Evolutionary conservation across 495 filamentous ascomycete species (phyloP).

Genomic region (Penicillium soppii): DNA sequence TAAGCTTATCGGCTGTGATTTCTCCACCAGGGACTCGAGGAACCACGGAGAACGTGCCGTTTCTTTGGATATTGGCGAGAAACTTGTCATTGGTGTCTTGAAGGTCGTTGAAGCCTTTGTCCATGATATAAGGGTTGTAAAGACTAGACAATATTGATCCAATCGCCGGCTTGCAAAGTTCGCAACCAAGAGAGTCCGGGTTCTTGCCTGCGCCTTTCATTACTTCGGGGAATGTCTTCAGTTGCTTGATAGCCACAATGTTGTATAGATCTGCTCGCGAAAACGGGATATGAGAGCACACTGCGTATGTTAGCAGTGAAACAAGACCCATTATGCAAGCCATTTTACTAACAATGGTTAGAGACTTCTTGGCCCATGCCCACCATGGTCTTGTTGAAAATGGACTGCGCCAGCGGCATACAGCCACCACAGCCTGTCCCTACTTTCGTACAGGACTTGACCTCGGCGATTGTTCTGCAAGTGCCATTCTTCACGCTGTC

Average conservation of each 20-base stretch:
- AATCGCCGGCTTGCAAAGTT: constrained; percentile 85
- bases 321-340: not conserved
- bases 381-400: constrained; percentile 91
- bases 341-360: constrained; percentile 59
- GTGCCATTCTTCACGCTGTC: constrained; percentile 73
- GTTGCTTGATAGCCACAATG: constrained; percentile 79
- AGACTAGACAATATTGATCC: constrained; percentile 82
- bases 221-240: constrained; percentile 73
- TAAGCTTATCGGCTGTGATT: constrained; percentile 88
- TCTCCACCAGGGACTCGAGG: constrained; percentile 85
- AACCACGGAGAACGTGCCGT: constrained; percentile 90
- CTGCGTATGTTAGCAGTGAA: constrained; percentile 24
- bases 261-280: constrained; percentile 89
- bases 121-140: constrained; percentile 87
- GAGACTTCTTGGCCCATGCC: constrained; percentile 89
- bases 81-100: constrained; percentile 95
- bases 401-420: constrained; percentile 86
- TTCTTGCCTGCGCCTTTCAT: constrained; percentile 82
- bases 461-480: constrained; percentile 81
- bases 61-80: constrained; percentile 92
- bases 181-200: constrained; percentile 76
- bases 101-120: constrained; percentile 68
- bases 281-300: constrained; percentile 85
- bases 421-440: constrained; percentile 94
- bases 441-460: constrained; percentile 94